phyloP scores from a whole-genome alignment of 495 filamentous ascomycete species.

The Talaromyces stipitatus region DNA sequence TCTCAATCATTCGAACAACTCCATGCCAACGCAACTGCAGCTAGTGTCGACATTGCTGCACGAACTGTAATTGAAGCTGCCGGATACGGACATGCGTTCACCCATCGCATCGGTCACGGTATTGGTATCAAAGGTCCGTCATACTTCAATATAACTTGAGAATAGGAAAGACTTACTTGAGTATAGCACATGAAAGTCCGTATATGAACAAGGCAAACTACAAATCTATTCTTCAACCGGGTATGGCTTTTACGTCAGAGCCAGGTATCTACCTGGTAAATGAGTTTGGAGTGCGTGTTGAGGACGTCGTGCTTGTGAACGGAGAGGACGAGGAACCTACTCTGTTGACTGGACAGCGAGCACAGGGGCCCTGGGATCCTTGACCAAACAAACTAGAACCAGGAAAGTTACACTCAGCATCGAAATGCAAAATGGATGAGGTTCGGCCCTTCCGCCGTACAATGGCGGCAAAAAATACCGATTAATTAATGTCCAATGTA shows the following conservation, averaged over 20 bases:
- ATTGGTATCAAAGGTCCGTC: slow-evolving; percentile 45
- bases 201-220: slow-evolving; percentile 49
- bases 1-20: slow-evolving; percentile 34
- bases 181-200: slow-evolving; percentile 43
- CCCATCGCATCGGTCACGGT: slow-evolving; percentile 50
- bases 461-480: not conserved
- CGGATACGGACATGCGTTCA: slow-evolving; percentile 43
- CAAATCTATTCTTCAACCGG: slow-evolving; percentile 27
- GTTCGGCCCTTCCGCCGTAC: too few species aligned
- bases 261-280: slow-evolving; percentile 46
- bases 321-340: slow-evolving; percentile 35
- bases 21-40: slow-evolving; percentile 35
- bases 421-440: too few species aligned
- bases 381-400: slow-evolving; percentile 13
- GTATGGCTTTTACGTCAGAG: slow-evolving; percentile 50
- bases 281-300: slow-evolving; percentile 47
- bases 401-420: too few species aligned
- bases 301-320: slow-evolving; percentile 41
- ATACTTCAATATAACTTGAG: not conserved
- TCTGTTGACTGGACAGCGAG: slow-evolving; percentile 36
- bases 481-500: not conserved
- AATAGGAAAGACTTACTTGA: not conserved
- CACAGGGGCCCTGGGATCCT: slow-evolving; percentile 39
- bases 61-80: slow-evolving; percentile 40
- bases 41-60: slow-evolving; percentile 46